These are phyloP conservation scores for Holtermannia corniformis DNA, from an alignment of 768 basidiomycete genomes.

Conservation along the genomic window DNA sequence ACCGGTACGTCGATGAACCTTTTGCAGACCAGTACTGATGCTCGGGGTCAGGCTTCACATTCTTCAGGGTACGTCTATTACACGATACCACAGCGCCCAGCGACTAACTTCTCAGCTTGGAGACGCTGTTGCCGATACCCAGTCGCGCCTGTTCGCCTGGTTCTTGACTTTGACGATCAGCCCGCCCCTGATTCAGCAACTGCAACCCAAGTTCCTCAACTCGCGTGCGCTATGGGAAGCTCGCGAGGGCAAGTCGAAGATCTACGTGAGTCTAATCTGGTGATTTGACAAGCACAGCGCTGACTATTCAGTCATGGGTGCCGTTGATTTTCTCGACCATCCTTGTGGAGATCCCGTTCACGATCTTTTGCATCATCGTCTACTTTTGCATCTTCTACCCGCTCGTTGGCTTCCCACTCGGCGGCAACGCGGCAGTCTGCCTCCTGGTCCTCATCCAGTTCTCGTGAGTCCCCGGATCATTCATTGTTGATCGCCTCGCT, in stretches of 20 bases:
- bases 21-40: too few relatives aligned
- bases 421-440: neutral
- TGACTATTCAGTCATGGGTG: neutral
- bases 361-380: neutral
- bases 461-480: neutral
- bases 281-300: neutral
- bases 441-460: constrained; percentile 1
- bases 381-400: constrained; percentile 4
- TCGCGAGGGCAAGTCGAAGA: constrained; percentile 17
- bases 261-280: constrained; percentile 7
- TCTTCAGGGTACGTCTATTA: constrained; percentile 13
- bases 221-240: constrained; percentile 19
- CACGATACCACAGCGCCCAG: neutral
- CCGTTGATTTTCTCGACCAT: constrained; percentile 5
- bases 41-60: constrained; percentile 5
- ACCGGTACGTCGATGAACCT: too few relatives aligned
- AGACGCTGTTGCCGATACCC: neutral
- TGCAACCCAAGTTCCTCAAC: constrained; percentile 20
- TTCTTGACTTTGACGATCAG: neutral
- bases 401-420: constrained; percentile 22
- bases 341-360: constrained; percentile 3
- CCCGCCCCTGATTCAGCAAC: constrained; percentile 1
- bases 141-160: neutral
- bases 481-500: neutral
- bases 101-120: constrained; percentile 10